These are phyloP conservation scores for Annulohypoxylon bovei DNA, from an alignment of 495 filamentous ascomycete genomes.

Conservation along the genomic window DNA sequence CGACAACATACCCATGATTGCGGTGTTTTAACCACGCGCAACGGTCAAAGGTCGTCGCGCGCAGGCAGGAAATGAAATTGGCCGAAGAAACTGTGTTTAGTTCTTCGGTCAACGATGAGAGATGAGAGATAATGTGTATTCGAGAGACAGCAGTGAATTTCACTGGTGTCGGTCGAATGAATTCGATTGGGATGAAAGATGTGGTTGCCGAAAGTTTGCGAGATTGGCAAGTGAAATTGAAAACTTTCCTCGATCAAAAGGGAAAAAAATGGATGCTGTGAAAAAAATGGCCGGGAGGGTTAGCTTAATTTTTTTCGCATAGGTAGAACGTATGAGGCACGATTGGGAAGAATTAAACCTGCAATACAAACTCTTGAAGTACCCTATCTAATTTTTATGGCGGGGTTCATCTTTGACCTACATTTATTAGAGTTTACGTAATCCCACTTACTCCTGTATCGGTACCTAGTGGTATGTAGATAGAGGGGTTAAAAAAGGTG, in stretches of 20 bases:
- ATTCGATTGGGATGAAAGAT: conserved; percentile 22
- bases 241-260: conserved; percentile 35
- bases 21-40: conserved; percentile 63
- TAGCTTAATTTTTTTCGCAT: conserved; percentile 38
- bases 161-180: conserved; percentile 14
- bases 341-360: conserved; percentile 6
- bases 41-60: conserved; percentile 59
- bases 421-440: neutral
- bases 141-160: conserved; percentile 14
- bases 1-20: conserved; percentile 85
- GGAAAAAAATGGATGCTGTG: conserved; percentile 36
- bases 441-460: neutral
- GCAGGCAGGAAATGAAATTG: conserved; percentile 39
- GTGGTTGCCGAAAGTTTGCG: conserved; percentile 22
- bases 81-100: conserved; percentile 36
- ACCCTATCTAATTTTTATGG: conserved; percentile 28
- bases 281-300: conserved; percentile 39
- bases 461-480: neutral
- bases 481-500: neutral
- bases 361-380: conserved; percentile 19
- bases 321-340: conserved; percentile 18
- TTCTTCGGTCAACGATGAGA: conserved; percentile 15
- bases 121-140: neutral
- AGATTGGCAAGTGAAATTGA: conserved; percentile 32
- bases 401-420: conserved; percentile 26